phyloP scores from a whole-genome alignment of 2,329 filamentous ascomycete genomes.

The Nigrospora osmanthi region DNA sequence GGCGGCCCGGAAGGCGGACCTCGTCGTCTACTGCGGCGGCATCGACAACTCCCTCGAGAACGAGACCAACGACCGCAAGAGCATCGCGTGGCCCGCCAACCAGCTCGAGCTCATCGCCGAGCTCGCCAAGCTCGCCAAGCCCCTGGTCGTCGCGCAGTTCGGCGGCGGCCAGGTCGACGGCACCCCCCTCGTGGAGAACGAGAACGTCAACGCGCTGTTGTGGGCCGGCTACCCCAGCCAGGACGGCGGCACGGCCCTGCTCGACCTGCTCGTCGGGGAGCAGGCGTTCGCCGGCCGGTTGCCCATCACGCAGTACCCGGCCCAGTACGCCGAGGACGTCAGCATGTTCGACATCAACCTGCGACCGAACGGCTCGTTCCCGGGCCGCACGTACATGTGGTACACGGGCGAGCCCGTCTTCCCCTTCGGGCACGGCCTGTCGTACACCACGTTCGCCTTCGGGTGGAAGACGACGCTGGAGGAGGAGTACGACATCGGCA shows the following conservation, averaged over 20 bases:
- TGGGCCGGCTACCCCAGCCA: slow-evolving; percentile 47
- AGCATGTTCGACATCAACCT: slow-evolving; percentile 42
- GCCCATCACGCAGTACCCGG: slow-evolving; percentile 38
- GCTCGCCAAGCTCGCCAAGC: slow-evolving; percentile 31
- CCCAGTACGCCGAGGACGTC: slow-evolving; percentile 33
- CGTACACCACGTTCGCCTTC: slow-evolving; percentile 37
- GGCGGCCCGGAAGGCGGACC: slow-evolving; percentile 35
- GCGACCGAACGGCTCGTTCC: slow-evolving; percentile 27
- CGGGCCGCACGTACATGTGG: slow-evolving; percentile 43
- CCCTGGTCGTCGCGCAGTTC: slow-evolving; percentile 42
- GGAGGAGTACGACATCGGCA: slow-evolving; percentile 20
- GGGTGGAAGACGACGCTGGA: slow-evolving; percentile 1
- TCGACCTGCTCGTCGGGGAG: slow-evolving; percentile 39
- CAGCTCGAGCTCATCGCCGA: slow-evolving; percentile 43
- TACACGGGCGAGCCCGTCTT: slow-evolving; percentile 32
- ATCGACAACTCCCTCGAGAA: slow-evolving; percentile 44
- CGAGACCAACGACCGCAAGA: slow-evolving; percentile 44
- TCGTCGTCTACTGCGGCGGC: slow-evolving; percentile 48
- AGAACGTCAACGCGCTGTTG: slow-evolving; percentile 35
- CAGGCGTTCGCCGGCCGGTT: slow-evolving; percentile 36
- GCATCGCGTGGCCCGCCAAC: slow-evolving; percentile 41
- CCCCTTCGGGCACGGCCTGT: slow-evolving; percentile 37
- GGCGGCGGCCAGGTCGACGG: slow-evolving; percentile 36
- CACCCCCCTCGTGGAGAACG: slow-evolving; percentile 31
- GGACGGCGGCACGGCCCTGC: slow-evolving; percentile 39